phyloP scores from a whole-genome alignment of 2,329 filamentous ascomycete genomes.

The Trichoderma cornu-damae region DNA sequence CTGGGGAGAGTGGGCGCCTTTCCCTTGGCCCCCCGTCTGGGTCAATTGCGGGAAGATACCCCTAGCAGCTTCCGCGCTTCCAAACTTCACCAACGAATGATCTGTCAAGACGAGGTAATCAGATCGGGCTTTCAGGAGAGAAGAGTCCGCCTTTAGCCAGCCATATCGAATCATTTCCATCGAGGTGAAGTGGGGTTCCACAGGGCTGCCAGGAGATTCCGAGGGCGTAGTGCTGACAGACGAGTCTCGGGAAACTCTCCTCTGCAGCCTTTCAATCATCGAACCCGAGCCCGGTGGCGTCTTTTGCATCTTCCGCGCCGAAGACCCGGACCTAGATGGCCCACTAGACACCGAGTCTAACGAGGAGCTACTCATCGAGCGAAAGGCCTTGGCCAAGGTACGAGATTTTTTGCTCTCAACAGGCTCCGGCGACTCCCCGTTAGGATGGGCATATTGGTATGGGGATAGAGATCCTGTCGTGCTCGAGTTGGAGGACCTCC shows the following conservation, averaged over 20 bases:
- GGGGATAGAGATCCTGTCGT: constrained; percentile 23
- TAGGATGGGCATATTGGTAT: constrained; percentile 23
- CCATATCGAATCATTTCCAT: constrained; percentile 43
- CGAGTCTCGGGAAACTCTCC: constrained; percentile 38
- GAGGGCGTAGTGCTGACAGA: constrained; percentile 29
- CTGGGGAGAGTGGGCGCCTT: constrained; percentile 25
- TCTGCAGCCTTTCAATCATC: constrained; percentile 40
- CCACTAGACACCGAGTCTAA: constrained; percentile 36
- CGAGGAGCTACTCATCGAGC: constrained; percentile 38
- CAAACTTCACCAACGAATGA: constrained; percentile 47
- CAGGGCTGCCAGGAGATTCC: constrained; percentile 28
- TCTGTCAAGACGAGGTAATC: constrained; percentile 51
- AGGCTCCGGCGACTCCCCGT: constrained; percentile 23
- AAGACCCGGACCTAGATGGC: constrained; percentile 31
- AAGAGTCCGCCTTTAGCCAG: constrained; percentile 45
- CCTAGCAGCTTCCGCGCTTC: constrained; percentile 43
- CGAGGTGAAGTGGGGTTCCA: constrained; percentile 32
- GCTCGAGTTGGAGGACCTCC: constrained; percentile 31
- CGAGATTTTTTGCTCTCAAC: constrained; percentile 34
- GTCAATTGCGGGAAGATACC: constrained; percentile 44
- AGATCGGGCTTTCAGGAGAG: constrained; percentile 44
- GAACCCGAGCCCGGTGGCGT: constrained; percentile 36
- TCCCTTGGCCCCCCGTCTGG: constrained; percentile 24
- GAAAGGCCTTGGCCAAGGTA: constrained; percentile 35
- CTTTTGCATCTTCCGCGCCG: constrained; percentile 36